A percentile compares a stretch with the other conserved stretches of the same genome.
phyloP scores from a whole-genome alignment of 306 rosid species.

The Hippophae tibetana region DNA sequence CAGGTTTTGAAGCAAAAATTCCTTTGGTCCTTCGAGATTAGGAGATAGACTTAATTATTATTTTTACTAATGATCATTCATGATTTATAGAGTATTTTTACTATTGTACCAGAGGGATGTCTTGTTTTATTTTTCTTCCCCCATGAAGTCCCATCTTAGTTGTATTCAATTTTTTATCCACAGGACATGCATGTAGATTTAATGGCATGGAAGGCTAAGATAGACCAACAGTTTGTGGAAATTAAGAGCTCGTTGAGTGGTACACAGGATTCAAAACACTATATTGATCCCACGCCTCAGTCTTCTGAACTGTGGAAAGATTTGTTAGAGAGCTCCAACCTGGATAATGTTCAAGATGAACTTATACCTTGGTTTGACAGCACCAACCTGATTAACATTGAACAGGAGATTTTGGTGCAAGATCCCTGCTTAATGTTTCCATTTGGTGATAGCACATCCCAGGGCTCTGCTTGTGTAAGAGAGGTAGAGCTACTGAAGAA shows the following conservation, averaged over 20 bases:
- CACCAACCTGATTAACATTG: conserved; percentile 35
- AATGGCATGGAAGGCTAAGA: conserved; percentile 12
- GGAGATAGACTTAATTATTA: too few relatives aligned
- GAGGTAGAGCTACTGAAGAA: conserved; percentile 27
- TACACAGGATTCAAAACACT: conserved; percentile 38
- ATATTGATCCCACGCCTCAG: conserved; percentile 30
- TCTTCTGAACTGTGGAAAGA: conserved; percentile 65
- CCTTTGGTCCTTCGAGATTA: too few relatives aligned
- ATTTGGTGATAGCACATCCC: conserved; percentile 16
- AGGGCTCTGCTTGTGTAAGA: conserved; percentile 16
- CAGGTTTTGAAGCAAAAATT: too few relatives aligned
- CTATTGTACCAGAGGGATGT: too few relatives aligned
- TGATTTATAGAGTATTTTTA: too few relatives aligned
- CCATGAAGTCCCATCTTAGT: too few relatives aligned
- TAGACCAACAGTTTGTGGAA: conserved; percentile 43
- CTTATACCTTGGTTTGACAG: conserved; percentile 57
- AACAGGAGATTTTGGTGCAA: conserved; percentile 30
- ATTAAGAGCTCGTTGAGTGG: conserved; percentile 43
- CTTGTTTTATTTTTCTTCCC: too few relatives aligned
- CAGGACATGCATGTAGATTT: too few relatives aligned
- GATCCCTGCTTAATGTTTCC: conserved; percentile 30
- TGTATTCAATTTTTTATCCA: too few relatives aligned
- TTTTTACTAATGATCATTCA: too few relatives aligned
- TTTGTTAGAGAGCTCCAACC: conserved; percentile 53
- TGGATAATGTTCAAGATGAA: conserved; percentile 44